These are phyloP conservation scores for Pseudohalonectria lignicola DNA, from an alignment of 2,329 filamentous ascomycete genomes.

Conservation along the genomic window DNA sequence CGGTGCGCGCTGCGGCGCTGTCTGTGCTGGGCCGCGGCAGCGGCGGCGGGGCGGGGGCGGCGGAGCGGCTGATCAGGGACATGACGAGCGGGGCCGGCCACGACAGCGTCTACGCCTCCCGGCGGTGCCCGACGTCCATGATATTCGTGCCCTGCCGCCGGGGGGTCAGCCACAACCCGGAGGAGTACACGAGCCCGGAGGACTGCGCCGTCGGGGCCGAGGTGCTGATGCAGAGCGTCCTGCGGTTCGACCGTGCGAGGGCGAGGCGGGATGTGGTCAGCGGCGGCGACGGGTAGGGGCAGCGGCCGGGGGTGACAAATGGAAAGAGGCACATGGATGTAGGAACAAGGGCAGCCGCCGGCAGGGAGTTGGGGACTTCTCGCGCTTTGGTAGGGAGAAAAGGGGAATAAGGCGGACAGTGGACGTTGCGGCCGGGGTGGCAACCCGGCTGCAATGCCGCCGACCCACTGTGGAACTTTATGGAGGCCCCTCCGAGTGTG, in stretches of 20 bases:
- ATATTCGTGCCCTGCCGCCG: conserved; percentile 55
- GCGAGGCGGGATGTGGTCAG: neutral
- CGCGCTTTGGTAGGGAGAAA: no score
- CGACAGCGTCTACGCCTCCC: conserved; percentile 47
- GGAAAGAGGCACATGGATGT: no score
- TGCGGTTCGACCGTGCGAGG: conserved; percentile 12
- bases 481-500: no score
- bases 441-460: no score
- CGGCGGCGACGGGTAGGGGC: no score
- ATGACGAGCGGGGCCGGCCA: conserved; percentile 32
- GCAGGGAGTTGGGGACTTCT: no score
- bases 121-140: conserved; percentile 51
- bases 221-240: conserved; percentile 27
- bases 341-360: no score
- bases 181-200: conserved; percentile 48
- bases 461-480: no score
- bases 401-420: no score
- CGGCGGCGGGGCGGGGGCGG: conserved; percentile 6
- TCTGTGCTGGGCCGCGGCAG: conserved; percentile 43
- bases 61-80: conserved; percentile 16
- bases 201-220: conserved; percentile 46
- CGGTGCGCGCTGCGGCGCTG: conserved; percentile 48
- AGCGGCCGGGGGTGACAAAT: no score
- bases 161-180: conserved; percentile 52
- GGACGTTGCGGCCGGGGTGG: no score